Evolutionary conservation across 2,329 filamentous ascomycete species (phyloP).

Genomic region (Cordyceps cicadae): DNA sequence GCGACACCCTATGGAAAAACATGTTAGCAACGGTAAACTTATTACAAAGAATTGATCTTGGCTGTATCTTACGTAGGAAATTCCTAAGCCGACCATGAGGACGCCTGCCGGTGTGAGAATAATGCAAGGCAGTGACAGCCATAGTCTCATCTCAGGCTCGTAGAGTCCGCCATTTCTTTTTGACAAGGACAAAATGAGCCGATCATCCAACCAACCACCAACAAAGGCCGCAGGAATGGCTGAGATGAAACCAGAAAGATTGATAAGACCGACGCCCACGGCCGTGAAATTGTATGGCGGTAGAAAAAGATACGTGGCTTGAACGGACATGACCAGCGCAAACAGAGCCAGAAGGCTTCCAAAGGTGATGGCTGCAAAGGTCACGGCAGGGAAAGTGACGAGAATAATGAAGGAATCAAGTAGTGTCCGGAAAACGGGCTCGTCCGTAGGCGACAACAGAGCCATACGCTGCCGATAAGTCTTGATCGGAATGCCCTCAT

Average conservation of each 20-base stretch:
- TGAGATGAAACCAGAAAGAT: conserved; percentile 31
- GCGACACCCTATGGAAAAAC: background rate
- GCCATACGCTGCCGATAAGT: conserved; percentile 35
- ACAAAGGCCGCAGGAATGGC: conserved; percentile 25
- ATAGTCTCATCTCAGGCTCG: conserved; percentile 37
- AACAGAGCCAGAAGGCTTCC: conserved; percentile 30
- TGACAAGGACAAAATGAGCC: conserved; percentile 26
- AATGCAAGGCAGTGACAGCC: conserved; percentile 14
- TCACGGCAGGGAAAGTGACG: conserved; percentile 29
- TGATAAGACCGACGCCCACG: conserved; percentile 30
- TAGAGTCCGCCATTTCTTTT: conserved; percentile 30
- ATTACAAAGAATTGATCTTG: background rate
- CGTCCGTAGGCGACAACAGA: conserved; percentile 20
- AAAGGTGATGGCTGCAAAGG: conserved; percentile 28
- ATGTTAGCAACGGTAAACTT: background rate
- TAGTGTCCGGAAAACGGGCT: conserved; percentile 22
- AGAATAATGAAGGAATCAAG: conserved; percentile 30
- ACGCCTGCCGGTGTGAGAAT: background rate
- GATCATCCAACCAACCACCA: conserved; percentile 28
- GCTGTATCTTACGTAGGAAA: background rate
- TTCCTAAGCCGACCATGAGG: conserved; percentile 1
- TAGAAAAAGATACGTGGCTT: conserved; percentile 18
- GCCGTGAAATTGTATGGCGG: conserved; percentile 31
- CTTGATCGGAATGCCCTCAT: conserved; percentile 28
- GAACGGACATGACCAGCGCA: conserved; percentile 23